phyloP scores from a whole-genome alignment of 139 green algal species.

The Diplosphaera chodatii region DNA sequence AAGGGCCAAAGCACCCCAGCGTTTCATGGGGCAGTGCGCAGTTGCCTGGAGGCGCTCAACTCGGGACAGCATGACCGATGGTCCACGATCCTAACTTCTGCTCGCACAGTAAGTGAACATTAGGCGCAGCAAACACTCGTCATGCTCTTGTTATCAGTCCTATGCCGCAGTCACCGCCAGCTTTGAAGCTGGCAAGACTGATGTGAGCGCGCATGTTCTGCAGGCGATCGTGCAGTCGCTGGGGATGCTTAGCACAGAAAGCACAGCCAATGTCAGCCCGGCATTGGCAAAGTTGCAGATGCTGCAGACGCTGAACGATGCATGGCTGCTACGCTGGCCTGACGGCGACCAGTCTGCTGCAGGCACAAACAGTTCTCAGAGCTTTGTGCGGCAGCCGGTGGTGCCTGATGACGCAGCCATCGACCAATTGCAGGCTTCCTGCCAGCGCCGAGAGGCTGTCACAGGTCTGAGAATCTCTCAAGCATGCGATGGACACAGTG shows the following conservation, averaged over 20 bases:
- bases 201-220: no score
- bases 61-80: conserved; percentile 28
- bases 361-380: no score
- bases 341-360: not conserved
- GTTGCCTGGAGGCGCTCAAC: conserved; percentile 23
- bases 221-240: conserved; percentile 13
- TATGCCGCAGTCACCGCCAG: no score
- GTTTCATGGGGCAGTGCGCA: not conserved
- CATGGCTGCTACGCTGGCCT: conserved; percentile 24
- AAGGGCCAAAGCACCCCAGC: not conserved
- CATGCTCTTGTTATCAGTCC: no score
- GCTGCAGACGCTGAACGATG: conserved; percentile 40
- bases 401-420: not conserved
- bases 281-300: conserved; percentile 59
- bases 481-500: no score
- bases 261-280: conserved; percentile 31
- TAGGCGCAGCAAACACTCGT: no score
- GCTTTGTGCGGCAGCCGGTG: not conserved
- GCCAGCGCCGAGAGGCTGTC: not conserved
- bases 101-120: conserved; percentile 2
- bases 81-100: conserved; percentile 14
- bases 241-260: conserved; percentile 32
- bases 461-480: no score
- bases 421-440: not conserved
- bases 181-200: no score